Conservation (phyloP, 2,329 filamentous ascomycete genomes). For the Aspergillus alliaceus region DNA sequence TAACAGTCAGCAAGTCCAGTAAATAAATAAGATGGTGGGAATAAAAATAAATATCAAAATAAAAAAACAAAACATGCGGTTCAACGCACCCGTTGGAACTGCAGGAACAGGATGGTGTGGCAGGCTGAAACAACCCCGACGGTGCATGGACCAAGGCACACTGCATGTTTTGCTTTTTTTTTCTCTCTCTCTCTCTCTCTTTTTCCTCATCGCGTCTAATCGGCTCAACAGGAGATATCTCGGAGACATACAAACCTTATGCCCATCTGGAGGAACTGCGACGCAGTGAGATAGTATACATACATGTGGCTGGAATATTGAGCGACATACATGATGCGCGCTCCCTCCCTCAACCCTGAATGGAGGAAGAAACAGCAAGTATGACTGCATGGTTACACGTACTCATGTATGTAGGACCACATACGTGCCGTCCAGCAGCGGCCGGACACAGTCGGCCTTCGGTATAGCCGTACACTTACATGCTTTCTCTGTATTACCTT, state of each 20-base stretch:
- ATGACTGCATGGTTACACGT: background rate
- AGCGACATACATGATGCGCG: background rate
- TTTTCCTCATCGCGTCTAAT: background rate
- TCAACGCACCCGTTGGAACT: conserved; percentile 3
- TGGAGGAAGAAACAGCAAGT: background rate
- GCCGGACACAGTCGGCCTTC: background rate
- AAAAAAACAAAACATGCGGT: conserved; percentile 7
- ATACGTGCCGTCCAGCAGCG: background rate
- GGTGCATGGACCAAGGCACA: conserved; percentile 3
- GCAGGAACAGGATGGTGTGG: conserved; percentile 12
- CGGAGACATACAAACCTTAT: background rate
- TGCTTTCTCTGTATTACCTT: no score
- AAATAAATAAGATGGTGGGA: background rate
- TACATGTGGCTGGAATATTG: conserved; percentile 1
- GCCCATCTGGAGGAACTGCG: background rate
- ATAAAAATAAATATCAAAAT: background rate
- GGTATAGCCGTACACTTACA: background rate
- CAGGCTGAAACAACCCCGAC: conserved; percentile 13
- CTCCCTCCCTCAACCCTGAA: background rate
- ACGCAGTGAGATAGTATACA: background rate
- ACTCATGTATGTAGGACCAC: background rate
- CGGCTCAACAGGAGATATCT: background rate
- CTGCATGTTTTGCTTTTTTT: background rate
- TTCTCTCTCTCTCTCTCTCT: background rate
- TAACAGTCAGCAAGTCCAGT: background rate